These are phyloP conservation scores for Neonectria neomacrospora DNA, from an alignment of 2,329 filamentous ascomycete species.

Conservation along the genomic window DNA sequence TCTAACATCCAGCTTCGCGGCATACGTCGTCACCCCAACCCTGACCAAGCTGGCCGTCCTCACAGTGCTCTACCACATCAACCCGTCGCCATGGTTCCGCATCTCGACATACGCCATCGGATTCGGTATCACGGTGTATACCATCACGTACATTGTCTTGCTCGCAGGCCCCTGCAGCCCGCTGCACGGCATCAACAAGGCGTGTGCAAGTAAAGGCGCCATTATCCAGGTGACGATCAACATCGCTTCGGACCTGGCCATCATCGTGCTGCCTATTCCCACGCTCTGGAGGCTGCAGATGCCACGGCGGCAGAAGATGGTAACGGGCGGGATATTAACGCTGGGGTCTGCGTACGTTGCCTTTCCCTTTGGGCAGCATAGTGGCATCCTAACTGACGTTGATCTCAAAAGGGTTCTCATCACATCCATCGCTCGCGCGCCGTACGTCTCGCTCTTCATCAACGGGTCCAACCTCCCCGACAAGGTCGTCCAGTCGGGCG, in stretches of 20 bases:
- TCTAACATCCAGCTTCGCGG: background rate
- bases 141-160: constrained; percentile 2
- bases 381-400: background rate
- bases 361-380: background rate
- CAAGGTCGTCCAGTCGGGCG: constrained; percentile 10
- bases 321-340: constrained; percentile 9
- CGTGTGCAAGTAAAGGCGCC: constrained; percentile 18
- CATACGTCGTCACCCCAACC: constrained; percentile 17
- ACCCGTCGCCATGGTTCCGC: constrained; percentile 9
- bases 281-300: constrained; percentile 16
- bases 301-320: constrained; percentile 18
- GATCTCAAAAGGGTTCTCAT: constrained; percentile 17
- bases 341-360: constrained; percentile 24
- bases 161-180: constrained; percentile 21
- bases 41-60: constrained; percentile 25
- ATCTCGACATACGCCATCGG: constrained; percentile 5
- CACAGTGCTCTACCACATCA: constrained; percentile 13
- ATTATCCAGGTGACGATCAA: constrained; percentile 19
- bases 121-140: background rate
- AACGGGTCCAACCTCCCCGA: constrained; percentile 9
- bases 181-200: background rate
- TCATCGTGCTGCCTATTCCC: constrained; percentile 21
- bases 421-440: constrained; percentile 19
- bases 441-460: constrained; percentile 16
- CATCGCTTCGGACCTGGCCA: constrained; percentile 17